Percentiles rank a stretch among this genome's conserved stretches.
Evolutionary conservation across 1,139 yeast genomes (phyloP).

Genomic region (Nematodospora anomalae): DNA sequence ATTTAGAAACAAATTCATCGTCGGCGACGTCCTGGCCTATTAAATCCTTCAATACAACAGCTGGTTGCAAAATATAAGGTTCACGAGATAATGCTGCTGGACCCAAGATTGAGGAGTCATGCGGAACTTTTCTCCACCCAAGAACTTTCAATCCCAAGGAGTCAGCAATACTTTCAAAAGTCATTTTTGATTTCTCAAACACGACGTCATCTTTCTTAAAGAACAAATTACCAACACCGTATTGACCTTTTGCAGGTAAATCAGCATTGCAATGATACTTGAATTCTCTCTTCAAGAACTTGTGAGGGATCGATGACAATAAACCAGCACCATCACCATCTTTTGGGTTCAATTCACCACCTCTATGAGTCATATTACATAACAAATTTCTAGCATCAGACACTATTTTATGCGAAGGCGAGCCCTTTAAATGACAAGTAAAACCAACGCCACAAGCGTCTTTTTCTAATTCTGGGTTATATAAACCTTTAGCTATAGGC

Average conservation of each 20-base stretch:
- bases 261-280: conserved; percentile 58
- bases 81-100: conserved; percentile 95
- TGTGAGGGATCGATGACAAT: conserved; percentile 88
- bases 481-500: conserved; percentile 85
- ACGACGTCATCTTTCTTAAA: conserved; percentile 77
- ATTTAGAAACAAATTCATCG: conserved; percentile 56
- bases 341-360: conserved; percentile 94
- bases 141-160: conserved; percentile 77
- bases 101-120: conserved; percentile 88
- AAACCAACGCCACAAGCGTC: conserved; percentile 99
- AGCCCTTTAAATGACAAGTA: conserved; percentile 91
- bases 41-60: conserved; percentile 67
- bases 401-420: conserved; percentile 85
- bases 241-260: conserved; percentile 78
- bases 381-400: conserved; percentile 85
- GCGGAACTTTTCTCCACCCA: conserved; percentile 97
- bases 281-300: conserved; percentile 81
- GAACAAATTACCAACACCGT: conserved; percentile 92
- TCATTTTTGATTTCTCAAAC: conserved; percentile 64
- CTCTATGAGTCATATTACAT: conserved; percentile 98
- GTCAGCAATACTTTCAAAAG: conserved; percentile 79
- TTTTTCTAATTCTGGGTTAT: conserved; percentile 90
- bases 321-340: conserved; percentile 99
- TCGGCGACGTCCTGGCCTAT: conserved; percentile 46
- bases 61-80: conserved; percentile 87